Evolutionary conservation across 1,284 basidiomycete species (phyloP).

Genomic region (Caloboletus inedulis): DNA sequence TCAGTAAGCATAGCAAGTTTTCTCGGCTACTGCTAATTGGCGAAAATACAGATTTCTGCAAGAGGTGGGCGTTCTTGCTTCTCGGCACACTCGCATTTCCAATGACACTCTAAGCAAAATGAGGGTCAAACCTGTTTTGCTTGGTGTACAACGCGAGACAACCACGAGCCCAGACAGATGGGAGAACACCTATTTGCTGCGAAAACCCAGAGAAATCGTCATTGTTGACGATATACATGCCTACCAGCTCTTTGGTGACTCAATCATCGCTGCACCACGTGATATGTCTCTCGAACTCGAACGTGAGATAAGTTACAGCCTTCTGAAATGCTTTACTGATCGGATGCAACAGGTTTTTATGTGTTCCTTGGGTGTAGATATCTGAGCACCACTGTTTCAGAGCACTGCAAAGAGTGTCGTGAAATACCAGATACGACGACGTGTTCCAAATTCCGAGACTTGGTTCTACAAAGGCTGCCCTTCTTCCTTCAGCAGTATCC

Average conservation of each 20-base stretch:
- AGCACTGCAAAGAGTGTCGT: background rate
- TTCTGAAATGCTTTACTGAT: background rate
- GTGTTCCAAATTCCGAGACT: background rate
- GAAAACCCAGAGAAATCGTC: constrained; percentile 45
- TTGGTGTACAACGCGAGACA: constrained; percentile 53
- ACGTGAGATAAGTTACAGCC: background rate
- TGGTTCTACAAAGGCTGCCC: constrained; percentile 3
- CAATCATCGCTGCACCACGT: constrained; percentile 4
- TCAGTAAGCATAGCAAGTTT: background rate
- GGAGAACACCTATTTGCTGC: constrained; percentile 58
- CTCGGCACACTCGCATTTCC: background rate
- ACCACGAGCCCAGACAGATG: constrained; percentile 52
- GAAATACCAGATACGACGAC: background rate
- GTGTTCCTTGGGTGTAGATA: background rate
- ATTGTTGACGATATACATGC: constrained; percentile 8
- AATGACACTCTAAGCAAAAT: constrained; percentile 42
- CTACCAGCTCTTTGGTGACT: constrained; percentile 6
- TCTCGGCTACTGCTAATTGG: background rate
- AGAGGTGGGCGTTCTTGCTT: constrained; percentile 1
- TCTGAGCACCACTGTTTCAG: background rate
- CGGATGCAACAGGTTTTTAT: background rate
- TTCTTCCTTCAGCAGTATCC: constrained; percentile 3
- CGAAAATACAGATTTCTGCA: constrained; percentile 1
- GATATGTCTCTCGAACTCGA: constrained; percentile 8
- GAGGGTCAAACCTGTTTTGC: constrained; percentile 65